Evolutionary conservation across 2,329 filamentous ascomycete species (phyloP), one percentile per base, ranked within the genome.

Genomic region (Aspergillus unguis): DNA sequence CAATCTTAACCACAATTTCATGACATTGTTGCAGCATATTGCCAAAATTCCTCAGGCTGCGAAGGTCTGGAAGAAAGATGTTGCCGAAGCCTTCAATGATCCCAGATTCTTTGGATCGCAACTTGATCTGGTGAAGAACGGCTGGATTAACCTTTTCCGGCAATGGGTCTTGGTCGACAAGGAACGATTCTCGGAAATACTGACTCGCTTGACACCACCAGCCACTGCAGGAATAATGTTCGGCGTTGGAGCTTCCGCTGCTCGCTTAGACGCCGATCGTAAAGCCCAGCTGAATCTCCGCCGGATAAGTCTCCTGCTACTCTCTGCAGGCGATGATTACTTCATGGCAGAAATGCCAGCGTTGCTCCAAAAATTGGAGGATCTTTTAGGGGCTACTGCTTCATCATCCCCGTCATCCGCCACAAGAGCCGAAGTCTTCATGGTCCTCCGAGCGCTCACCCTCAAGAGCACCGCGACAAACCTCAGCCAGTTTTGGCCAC

Each of bases 141-240:
- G 85, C 61, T 97, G 94, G 94, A 79, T 96, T 53, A 85, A 87
- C 0, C 78, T 97, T 10, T 73, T 99, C 25, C 85, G 84, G 36
- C 90, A 96, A 67, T 96, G 92, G 88, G 81, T 85, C 3, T 75
- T 92, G 10, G 83, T 83, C 11, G 94, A 99, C 70, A 96, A 95
- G 72, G 92, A 96, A 50, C 85, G 88, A 43, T 81, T 99, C 73
- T 77, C 85, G 0, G 94, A 99, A 56, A 77, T 96, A 3, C 73
- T 97, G 6, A 79, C 82, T 35, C 86, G 90, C 23, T 82, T 99
- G 56, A 85, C 85, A 5, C 83, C 92, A 3, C 94, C 94, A 5
- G 90, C 92, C 1, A 92, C 92, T 10, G 94, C 95, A 0, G 94
- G 94, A 6, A 95, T 99, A 61, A 92, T 99, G 68, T 99, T 99